A percentile compares a stretch with the other conserved stretches of the same genome.
Evolutionary conservation across 345 rosid species (phyloP).

Genomic region (Draba incana): DNA sequence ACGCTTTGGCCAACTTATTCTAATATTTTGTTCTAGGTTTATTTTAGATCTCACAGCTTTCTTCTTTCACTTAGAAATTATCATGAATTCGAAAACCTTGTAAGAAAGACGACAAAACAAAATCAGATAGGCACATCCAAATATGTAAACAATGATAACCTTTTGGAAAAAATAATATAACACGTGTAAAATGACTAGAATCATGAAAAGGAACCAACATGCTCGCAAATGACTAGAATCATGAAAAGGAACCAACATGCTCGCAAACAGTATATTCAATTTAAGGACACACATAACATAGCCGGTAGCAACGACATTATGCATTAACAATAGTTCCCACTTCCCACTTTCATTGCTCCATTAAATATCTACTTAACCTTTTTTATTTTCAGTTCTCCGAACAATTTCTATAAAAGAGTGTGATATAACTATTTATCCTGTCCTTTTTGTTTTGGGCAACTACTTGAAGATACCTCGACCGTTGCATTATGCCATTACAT

Average conservation of each 20-base stretch:
- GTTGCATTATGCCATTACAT: conserved; percentile 20
- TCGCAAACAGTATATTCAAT: too few species aligned
- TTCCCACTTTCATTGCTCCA: not conserved
- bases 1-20: too few species aligned
- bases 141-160: too few species aligned
- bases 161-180: not conserved
- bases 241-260: not conserved
- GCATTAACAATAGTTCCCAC: conserved; percentile 12
- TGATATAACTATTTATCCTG: not conserved
- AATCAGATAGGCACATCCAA: too few species aligned
- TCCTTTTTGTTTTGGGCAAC: not conserved
- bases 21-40: too few species aligned
- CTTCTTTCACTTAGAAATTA: too few species aligned
- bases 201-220: not conserved
- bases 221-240: not conserved
- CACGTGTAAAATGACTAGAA: conserved; percentile 17
- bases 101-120: too few species aligned
- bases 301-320: not conserved
- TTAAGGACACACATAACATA: not conserved
- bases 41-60: too few species aligned
- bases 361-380: not conserved
- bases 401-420: not conserved
- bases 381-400: not conserved
- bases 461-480: conserved; percentile 12
- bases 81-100: too few species aligned